These are phyloP conservation scores for Harrya chromipes DNA, from an alignment of 768 basidiomycete species.

Conservation along the genomic window DNA sequence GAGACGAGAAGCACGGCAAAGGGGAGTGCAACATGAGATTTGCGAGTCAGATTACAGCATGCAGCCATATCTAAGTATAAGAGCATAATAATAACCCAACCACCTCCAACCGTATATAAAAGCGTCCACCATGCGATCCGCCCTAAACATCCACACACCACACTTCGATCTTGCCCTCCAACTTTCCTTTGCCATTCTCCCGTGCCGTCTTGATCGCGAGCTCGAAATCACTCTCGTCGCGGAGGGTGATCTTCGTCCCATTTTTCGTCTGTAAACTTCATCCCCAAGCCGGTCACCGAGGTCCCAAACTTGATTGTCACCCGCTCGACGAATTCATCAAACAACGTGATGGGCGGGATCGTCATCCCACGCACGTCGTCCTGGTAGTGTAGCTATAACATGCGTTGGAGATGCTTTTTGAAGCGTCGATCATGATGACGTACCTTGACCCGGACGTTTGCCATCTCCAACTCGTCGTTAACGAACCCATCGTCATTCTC, in stretches of 20 bases:
- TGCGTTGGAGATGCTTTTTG: not conserved
- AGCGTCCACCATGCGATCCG: too few species aligned
- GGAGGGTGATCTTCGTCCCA: slow-evolving; percentile 75
- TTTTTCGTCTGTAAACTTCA: slow-evolving; percentile 93
- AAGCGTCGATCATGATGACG: not conserved
- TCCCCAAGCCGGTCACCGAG: slow-evolving; percentile 46
- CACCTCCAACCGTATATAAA: too few species aligned
- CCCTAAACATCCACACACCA: slow-evolving; percentile 64
- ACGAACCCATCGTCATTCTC: slow-evolving; percentile 89
- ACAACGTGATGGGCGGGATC: slow-evolving; percentile 60
- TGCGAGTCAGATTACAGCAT: too few species aligned
- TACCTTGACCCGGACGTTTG: slow-evolving; percentile 85
- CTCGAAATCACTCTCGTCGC: slow-evolving; percentile 87
- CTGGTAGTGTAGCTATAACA: slow-evolving; percentile 69
- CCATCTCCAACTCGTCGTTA: too few species aligned
- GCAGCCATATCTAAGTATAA: too few species aligned
- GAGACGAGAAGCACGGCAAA: too few species aligned
- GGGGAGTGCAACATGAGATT: too few species aligned
- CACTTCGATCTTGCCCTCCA: slow-evolving; percentile 83
- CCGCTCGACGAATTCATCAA: slow-evolving; percentile 73
- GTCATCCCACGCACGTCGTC: slow-evolving; percentile 87
- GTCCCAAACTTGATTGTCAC: too few species aligned
- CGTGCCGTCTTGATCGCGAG: slow-evolving; percentile 87
- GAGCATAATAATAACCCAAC: too few species aligned
- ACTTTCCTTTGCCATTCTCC: slow-evolving; percentile 66